Evolutionary conservation across 345 rosid genomes (phyloP).

Genomic region (Eucalyptus marginata): DNA sequence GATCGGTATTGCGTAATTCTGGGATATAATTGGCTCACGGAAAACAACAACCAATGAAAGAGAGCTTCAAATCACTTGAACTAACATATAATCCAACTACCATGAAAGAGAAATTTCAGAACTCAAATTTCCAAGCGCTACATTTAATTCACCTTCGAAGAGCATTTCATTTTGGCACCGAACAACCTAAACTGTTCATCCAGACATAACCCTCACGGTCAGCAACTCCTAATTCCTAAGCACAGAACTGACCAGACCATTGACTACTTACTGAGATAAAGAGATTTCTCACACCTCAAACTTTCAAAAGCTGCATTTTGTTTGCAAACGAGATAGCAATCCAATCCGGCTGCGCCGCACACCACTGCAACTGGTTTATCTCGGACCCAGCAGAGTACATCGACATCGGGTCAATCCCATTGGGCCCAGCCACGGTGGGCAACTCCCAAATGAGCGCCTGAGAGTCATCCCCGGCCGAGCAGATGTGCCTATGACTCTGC

Average conservation of each 20-base stretch:
- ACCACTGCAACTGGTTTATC: constrained; percentile 95
- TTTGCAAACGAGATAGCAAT: constrained; percentile 72
- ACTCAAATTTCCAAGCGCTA: background rate
- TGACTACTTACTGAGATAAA: background rate
- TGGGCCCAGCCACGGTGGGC: constrained; percentile 88
- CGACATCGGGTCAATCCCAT: constrained; percentile 88
- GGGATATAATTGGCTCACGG: background rate
- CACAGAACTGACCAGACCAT: background rate
- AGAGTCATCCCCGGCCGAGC: constrained; percentile 83
- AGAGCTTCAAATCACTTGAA: background rate
- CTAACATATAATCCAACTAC: background rate
- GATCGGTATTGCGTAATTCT: background rate
- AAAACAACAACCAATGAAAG: background rate
- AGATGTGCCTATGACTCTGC: constrained; percentile 66
- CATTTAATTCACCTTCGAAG: background rate
- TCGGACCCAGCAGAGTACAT: constrained; percentile 77
- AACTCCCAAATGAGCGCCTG: constrained; percentile 89
- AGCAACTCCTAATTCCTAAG: background rate
- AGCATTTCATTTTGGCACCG: background rate
- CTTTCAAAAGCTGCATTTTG: constrained; percentile 88
- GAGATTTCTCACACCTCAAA: constrained; percentile 27
- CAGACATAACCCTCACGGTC: background rate
- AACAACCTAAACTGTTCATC: background rate
- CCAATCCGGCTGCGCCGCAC: constrained; percentile 80
- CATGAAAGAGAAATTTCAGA: background rate